These are phyloP conservation scores for Periconia sp. DNA, from an alignment of 2,329 filamentous ascomycete genomes.

Conservation along the genomic window DNA sequence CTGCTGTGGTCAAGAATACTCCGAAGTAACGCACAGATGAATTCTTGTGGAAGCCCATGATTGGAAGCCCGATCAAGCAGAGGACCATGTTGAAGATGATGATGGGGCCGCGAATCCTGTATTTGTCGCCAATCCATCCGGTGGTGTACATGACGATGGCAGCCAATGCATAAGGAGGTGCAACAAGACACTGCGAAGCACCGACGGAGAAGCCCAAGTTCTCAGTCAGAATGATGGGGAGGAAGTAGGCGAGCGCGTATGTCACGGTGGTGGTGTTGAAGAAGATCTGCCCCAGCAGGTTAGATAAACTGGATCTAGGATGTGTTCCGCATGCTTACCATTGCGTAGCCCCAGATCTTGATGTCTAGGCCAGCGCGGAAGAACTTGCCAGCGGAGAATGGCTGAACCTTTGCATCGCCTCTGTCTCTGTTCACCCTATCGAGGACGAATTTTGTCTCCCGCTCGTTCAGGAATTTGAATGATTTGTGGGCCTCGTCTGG, in stretches of 20 bases:
- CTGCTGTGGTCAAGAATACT: conserved; percentile 77
- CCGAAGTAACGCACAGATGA: conserved; percentile 71
- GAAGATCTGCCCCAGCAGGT: conserved; percentile 48
- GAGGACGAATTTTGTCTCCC: conserved; percentile 58
- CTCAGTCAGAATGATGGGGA: conserved; percentile 72
- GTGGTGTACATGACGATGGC: conserved; percentile 55
- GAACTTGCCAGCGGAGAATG: conserved; percentile 57
- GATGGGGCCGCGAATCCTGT: conserved; percentile 69
- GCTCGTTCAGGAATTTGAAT: conserved; percentile 53
- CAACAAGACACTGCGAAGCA: conserved; percentile 71
- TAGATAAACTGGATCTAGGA: background rate
- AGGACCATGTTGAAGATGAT: conserved; percentile 70
- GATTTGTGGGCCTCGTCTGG: conserved; percentile 50
- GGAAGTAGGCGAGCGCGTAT: conserved; percentile 79
- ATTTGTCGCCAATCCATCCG: conserved; percentile 71
- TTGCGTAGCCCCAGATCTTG: conserved; percentile 62
- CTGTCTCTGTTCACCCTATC: conserved; percentile 60
- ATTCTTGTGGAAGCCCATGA: conserved; percentile 71
- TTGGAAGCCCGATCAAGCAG: conserved; percentile 70
- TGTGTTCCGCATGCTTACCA: conserved; percentile 35
- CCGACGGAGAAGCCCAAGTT: conserved; percentile 70
- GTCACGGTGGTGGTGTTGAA: conserved; percentile 71
- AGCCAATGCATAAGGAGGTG: conserved; percentile 50
- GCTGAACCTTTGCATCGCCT: conserved; percentile 56
- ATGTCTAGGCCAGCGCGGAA: conserved; percentile 54